These are phyloP conservation scores for Tricholoma matsutake DNA, from an alignment of 768 basidiomycete species.

Conservation along the genomic window DNA sequence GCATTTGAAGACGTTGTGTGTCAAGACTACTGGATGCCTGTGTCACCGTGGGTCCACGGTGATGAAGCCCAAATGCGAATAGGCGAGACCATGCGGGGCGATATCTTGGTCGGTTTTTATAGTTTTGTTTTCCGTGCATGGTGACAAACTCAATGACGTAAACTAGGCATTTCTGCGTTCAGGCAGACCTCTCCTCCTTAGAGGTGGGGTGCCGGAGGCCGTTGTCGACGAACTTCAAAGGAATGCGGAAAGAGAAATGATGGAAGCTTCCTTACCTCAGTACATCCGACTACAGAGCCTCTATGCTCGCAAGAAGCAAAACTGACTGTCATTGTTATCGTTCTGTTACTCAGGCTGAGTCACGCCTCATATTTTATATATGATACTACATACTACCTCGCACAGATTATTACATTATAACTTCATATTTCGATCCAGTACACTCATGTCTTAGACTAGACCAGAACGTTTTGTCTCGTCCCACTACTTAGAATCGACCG, in stretches of 20 bases:
- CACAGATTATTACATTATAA: too few species aligned
- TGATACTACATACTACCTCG: neutral
- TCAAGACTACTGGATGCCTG: conserved; percentile 61
- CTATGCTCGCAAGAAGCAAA: conserved; percentile 49
- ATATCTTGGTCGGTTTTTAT: conserved; percentile 44
- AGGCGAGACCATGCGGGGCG: conserved; percentile 51
- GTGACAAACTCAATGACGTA: neutral
- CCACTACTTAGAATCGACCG: too few species aligned
- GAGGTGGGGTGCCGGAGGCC: conserved; percentile 53
- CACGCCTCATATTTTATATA: neutral
- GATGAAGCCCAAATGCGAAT: conserved; percentile 35
- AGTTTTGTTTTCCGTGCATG: neutral
- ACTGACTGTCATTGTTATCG: neutral
- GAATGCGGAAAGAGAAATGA: conserved; percentile 51
- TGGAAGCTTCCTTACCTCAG: conserved; percentile 40
- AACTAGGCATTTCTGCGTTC: conserved; percentile 61
- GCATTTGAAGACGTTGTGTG: conserved; percentile 58
- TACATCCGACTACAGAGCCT: conserved; percentile 60
- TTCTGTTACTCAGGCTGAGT: neutral
- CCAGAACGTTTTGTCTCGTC: too few species aligned
- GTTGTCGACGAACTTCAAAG: conserved; percentile 52
- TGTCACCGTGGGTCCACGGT: conserved; percentile 49
- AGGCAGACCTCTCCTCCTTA: conserved; percentile 65
- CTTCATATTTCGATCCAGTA: too few species aligned
- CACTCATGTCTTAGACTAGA: too few species aligned